Evolutionary conservation across 2,329 filamentous ascomycete genomes (phyloP).

Genomic region (Trichophyton mentagrophytes): DNA sequence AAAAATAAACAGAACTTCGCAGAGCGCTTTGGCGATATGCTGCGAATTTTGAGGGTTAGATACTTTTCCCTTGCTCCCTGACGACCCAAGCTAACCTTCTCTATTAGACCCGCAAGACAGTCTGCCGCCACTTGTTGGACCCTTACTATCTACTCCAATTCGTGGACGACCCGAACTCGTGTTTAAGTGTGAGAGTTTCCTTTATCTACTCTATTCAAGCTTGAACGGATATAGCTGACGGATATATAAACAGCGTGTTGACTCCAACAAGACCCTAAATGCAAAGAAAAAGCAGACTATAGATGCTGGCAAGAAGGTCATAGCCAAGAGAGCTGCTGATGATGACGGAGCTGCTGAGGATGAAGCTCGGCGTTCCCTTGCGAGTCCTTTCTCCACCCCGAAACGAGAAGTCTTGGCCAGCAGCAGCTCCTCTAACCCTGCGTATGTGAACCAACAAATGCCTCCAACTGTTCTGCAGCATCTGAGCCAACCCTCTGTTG

Average conservation of each 20-base stretch:
- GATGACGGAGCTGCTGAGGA: neutral
- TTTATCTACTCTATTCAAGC: neutral
- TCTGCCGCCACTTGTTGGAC: slow-evolving; percentile 30
- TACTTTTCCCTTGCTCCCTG: neutral
- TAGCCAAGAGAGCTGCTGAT: slow-evolving; percentile 7
- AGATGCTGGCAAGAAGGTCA: slow-evolving; percentile 21
- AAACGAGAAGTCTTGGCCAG: neutral
- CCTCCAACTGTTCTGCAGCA: neutral
- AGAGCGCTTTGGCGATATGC: slow-evolving; percentile 14
- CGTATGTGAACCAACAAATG: neutral
- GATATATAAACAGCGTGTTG: slow-evolving; percentile 15
- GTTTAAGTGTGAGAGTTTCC: slow-evolving; percentile 10
- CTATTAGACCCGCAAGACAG: slow-evolving; percentile 23
- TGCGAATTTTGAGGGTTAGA: slow-evolving; percentile 15
- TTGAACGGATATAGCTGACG: slow-evolving; percentile 2
- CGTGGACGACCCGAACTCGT: slow-evolving; percentile 25
- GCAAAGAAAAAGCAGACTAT: slow-evolving; percentile 23
- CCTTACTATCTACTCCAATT: slow-evolving; percentile 22
- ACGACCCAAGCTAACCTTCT: neutral
- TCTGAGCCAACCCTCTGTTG: neutral
- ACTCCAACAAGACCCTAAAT: slow-evolving; percentile 24
- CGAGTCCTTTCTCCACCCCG: slow-evolving; percentile 1
- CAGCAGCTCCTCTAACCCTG: neutral
- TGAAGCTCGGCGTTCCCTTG: neutral
- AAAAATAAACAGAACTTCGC: slow-evolving; percentile 5